Percentiles rank a stretch among this genome's conserved stretches.
Conservation (phyloP, 306 rosid species). For the Cyclanthera cordifolia region DNA sequence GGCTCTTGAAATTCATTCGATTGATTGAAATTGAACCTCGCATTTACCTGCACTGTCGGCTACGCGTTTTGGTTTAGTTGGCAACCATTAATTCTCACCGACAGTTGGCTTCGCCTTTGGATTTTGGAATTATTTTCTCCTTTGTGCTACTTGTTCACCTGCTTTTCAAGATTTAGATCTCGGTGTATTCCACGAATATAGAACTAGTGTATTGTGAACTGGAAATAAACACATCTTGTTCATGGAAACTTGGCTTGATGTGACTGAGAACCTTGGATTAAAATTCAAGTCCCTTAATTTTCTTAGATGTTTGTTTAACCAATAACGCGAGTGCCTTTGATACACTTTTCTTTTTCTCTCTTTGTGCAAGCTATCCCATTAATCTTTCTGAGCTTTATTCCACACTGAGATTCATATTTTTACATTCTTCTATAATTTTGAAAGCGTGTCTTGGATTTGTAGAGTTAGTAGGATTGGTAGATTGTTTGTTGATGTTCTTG, state of each 20-base stretch:
- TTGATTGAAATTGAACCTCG: conserved; percentile 4
- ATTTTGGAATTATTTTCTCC: neutral
- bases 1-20: neutral
- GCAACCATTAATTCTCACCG: conserved; percentile 1
- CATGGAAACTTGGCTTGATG: neutral
- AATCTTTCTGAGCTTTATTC: neutral
- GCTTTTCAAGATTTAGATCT: neutral
- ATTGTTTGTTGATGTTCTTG: neutral
- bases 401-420: neutral
- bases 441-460: neutral
- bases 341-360: neutral
- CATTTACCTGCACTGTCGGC: conserved; percentile 11
- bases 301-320: neutral
- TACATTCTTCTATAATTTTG: neutral
- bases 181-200: neutral
- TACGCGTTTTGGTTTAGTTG: conserved; percentile 6
- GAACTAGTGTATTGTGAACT: neutral
- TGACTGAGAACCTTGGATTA: neutral
- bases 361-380: neutral
- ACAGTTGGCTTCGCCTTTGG: neutral
- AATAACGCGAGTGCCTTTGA: neutral
- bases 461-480: neutral
- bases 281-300: neutral
- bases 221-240: neutral
- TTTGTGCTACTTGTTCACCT: neutral